Conservation (phyloP, 2,329 filamentous ascomycete genomes). For the Phaeophleospora eucalypticola region DNA sequence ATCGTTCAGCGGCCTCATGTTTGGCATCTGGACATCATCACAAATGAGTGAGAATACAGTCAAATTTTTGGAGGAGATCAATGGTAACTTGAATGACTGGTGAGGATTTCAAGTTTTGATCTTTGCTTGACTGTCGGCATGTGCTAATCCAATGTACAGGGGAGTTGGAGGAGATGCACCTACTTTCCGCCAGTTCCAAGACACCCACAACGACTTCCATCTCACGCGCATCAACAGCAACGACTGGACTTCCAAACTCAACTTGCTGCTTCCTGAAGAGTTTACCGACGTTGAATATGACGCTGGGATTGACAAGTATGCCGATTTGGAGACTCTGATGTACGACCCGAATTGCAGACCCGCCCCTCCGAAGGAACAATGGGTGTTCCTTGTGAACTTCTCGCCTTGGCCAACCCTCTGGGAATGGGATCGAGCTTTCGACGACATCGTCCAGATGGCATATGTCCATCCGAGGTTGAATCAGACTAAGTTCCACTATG, state of each 20-base stretch:
- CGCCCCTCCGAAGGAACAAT: constrained; percentile 10
- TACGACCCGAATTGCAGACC: constrained; percentile 7
- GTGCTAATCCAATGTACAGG: no score
- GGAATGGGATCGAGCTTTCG: constrained; percentile 12
- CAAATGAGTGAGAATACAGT: constrained; percentile 10
- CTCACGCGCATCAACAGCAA: constrained; percentile 17
- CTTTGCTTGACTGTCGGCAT: no score
- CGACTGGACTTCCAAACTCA: constrained; percentile 14
- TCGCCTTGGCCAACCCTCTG: constrained; percentile 5
- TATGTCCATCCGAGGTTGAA: constrained; percentile 14
- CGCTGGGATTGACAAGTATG: constrained; percentile 11
- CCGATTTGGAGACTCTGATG: constrained; percentile 11
- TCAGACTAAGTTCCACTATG: constrained; percentile 14
- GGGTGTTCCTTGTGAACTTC: constrained; percentile 12
- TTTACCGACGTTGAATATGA: constrained; percentile 8
- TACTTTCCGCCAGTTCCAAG: constrained; percentile 16
- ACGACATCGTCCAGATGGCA: constrained; percentile 11
- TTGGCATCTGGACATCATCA: constrained; percentile 8
- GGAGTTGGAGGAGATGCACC: constrained; percentile 12
- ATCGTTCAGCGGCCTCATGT: constrained; percentile 8
- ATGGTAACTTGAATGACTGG: constrained; percentile 10
- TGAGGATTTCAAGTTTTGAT: no score
- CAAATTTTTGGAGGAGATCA: constrained; percentile 15
- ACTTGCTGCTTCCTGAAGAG: constrained; percentile 14
- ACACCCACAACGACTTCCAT: constrained; percentile 16